phyloP scores from a whole-genome alignment of 306 rosid species.

The Senna siamea region DNA sequence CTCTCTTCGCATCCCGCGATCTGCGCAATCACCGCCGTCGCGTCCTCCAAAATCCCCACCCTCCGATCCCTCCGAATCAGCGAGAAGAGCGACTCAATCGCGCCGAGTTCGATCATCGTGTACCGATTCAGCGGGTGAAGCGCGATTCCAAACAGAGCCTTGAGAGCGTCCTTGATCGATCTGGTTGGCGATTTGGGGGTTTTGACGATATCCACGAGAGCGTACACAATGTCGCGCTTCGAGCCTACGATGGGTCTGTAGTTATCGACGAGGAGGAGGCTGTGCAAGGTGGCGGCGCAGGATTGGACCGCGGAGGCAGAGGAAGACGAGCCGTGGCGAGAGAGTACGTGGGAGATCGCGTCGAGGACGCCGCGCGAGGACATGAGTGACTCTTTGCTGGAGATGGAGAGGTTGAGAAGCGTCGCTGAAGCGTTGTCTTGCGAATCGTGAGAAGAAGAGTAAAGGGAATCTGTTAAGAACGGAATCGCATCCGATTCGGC shows the following conservation, averaged over 20 bases:
- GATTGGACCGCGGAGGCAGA: constrained; percentile 81
- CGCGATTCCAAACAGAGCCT: constrained; percentile 79
- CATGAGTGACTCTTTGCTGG: constrained; percentile 61
- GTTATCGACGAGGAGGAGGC: constrained; percentile 72
- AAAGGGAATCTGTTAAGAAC: constrained; percentile 69
- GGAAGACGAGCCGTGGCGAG: constrained; percentile 56
- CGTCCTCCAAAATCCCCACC: constrained; percentile 81
- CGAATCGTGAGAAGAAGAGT: constrained; percentile 56
- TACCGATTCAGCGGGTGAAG: constrained; percentile 67
- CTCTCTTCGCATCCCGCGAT: constrained; percentile 93
- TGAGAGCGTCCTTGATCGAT: constrained; percentile 82
- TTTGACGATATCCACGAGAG: constrained; percentile 67
- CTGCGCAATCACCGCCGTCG: constrained; percentile 92
- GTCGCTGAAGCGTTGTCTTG: constrained; percentile 95
- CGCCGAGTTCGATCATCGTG: constrained; percentile 65
- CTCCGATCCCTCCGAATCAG: constrained; percentile 59
- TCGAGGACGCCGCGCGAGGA: constrained; percentile 88
- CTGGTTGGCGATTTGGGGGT: constrained; percentile 57
- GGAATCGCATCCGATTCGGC: constrained; percentile 83
- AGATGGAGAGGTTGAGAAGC: constrained; percentile 80
- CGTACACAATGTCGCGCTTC: constrained; percentile 78
- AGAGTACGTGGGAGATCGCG: constrained; percentile 74
- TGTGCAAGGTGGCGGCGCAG: constrained; percentile 81
- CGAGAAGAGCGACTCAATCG: constrained; percentile 61
- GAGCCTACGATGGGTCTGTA: constrained; percentile 79